Evolutionary conservation across 176 grass and related monocot species (phyloP), one percentile per base, ranked within the genome.

Genomic region (Puya raimondii): DNA sequence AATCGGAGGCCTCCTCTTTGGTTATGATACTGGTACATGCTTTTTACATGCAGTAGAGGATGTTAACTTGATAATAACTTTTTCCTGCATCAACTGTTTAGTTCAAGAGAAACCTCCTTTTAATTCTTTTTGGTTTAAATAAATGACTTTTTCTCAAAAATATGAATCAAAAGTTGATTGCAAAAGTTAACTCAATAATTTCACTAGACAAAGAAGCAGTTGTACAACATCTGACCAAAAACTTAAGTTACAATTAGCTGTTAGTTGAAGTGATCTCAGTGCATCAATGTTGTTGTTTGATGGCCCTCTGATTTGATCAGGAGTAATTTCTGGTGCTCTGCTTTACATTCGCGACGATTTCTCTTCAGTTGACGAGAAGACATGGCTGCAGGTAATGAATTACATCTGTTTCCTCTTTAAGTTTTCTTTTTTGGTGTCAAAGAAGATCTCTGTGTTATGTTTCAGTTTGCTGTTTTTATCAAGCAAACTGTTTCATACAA

Each of bases 281-380:
- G 29, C 13, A 66, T 66, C 47, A 20, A 66, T 7, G 18, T 54
- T 11, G 13, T 64, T 49, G 9, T 64, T 9, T 49, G 63, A n/a
- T 22, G 7, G 56, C 4, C 21, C 17, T 61, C 17, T 61, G 17
- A 16, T 61, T 66, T 5, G 33, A 42, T 71, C 79, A 91, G 88
- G 88, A 63, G 91, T 96, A 3, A 96, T 96, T 78, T 96, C 91
- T 0, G 87, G 91, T 51, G 91, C 91, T 12, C 68, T 96, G 49
- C 91, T 96, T 54, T 96, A 96, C 81, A 96, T 96, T 67, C 86
- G 91, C 8, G 91, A 95, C 47, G 84, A 95, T 27, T 95, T 95
- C 64, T n/a, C 18, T 16, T 75, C 84, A 15, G 91, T 96, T 12
- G 87, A 96, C 70, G 85, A 76, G 85, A 87, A 87, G 51, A 96